Evolutionary conservation across 495 filamentous ascomycete genomes (phyloP).

Genomic region (Neohortaea acidophila): DNA sequence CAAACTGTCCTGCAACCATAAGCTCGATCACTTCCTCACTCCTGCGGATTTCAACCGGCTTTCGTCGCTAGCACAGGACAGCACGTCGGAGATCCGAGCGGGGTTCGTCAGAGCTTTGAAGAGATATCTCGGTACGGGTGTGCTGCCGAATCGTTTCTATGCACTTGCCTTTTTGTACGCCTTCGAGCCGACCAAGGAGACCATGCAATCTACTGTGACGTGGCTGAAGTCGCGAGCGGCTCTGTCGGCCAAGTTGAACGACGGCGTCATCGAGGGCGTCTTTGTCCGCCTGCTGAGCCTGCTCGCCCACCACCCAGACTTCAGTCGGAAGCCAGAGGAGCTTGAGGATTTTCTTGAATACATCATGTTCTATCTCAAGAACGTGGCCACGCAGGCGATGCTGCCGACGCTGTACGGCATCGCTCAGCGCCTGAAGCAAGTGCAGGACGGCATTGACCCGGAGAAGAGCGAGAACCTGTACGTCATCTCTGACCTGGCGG

Average conservation of each 20-base stretch:
- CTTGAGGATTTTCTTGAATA: conserved; percentile 70
- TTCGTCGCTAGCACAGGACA: conserved; percentile 64
- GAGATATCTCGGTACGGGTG: conserved; percentile 56
- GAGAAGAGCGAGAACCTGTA: conserved; percentile 54
- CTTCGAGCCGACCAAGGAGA: conserved; percentile 58
- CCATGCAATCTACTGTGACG: conserved; percentile 59
- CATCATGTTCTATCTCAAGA: conserved; percentile 72
- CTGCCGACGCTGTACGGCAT: conserved; percentile 80
- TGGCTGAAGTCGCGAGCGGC: conserved; percentile 70
- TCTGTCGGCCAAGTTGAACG: conserved; percentile 34
- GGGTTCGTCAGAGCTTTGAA: conserved; percentile 71
- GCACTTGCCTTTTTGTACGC: conserved; percentile 77
- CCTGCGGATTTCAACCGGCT: conserved; percentile 64
- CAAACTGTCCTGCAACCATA: conserved; percentile 64
- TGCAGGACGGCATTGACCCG: conserved; percentile 56
- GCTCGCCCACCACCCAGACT: conserved; percentile 92
- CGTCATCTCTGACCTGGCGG: conserved; percentile 74
- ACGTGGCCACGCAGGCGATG: conserved; percentile 73
- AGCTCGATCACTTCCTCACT: conserved; percentile 54
- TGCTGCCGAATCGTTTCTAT: conserved; percentile 63
- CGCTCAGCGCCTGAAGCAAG: conserved; percentile 83
- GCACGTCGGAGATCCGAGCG: conserved; percentile 51
- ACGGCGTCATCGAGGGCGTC: conserved; percentile 62
- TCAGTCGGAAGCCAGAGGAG: conserved; percentile 48
- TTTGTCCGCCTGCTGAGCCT: conserved; percentile 75